Percentiles rank a stretch among this genome's conserved stretches.
These are phyloP conservation scores for Pseudocercospora eumusae DNA, from an alignment of 2,329 filamentous ascomycete genomes.

Conservation along the genomic window DNA sequence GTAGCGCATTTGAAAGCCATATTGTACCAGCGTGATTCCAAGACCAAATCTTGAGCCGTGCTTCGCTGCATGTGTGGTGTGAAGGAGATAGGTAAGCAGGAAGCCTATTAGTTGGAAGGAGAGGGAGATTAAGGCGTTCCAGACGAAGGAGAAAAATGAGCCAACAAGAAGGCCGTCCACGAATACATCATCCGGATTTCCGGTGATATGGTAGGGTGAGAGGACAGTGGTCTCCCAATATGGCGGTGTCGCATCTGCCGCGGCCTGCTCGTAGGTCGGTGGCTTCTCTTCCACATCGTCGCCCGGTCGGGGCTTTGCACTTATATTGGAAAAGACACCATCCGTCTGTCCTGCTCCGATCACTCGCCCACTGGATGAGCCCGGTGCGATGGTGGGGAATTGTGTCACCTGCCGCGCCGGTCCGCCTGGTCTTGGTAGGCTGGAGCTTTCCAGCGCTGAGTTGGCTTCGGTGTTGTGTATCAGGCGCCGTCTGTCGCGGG, in stretches of 20 bases:
- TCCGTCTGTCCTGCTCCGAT: constrained; percentile 74
- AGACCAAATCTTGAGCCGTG: constrained; percentile 93
- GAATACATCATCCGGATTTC: constrained; percentile 90
- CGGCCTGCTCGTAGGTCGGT: constrained; percentile 98
- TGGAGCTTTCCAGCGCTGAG: constrained; percentile 22
- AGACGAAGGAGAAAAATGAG: constrained; percentile 81
- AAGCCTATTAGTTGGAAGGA: constrained; percentile 97
- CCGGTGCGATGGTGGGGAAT: constrained; percentile 37
- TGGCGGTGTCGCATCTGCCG: constrained; percentile 89
- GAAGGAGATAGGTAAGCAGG: constrained; percentile 93
- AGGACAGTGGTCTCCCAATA: constrained; percentile 99
- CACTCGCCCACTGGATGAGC: constrained; percentile 51
- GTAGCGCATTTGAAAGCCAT: constrained; percentile 90
- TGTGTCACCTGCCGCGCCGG: constrained; percentile 55
- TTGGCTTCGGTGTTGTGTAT: constrained; percentile 50
- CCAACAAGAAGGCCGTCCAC: constrained; percentile 94
- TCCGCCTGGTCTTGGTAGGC: constrained; percentile 36
- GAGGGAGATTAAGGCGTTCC: constrained; percentile 96
- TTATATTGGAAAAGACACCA: constrained; percentile 94
- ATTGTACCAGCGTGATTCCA: constrained; percentile 92
- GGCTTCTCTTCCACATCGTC: constrained; percentile 87
- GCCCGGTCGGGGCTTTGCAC: constrained; percentile 80
- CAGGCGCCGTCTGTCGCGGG: constrained; percentile 81
- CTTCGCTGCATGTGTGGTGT: constrained; percentile 97
- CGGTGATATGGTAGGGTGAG: constrained; percentile 82